Percentiles rank a stretch among this genome's conserved stretches.
Conservation (phyloP, 352 stramenopile species). For the Phytophthora ramorum region DNA sequence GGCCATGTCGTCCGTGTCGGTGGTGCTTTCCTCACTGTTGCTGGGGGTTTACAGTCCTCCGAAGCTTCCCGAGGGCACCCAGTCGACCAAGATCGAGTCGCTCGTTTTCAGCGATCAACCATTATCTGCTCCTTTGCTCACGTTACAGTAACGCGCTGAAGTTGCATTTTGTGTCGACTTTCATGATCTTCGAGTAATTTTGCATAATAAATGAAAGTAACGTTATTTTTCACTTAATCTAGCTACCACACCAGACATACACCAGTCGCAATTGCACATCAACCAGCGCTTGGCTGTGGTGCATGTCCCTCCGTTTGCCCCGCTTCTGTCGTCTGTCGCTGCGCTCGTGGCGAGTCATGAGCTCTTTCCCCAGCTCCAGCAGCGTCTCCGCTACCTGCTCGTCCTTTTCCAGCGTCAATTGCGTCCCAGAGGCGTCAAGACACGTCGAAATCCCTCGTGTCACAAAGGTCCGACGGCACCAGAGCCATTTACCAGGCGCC, state of each 20-base stretch:
- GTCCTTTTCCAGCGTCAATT: slow-evolving; percentile 10
- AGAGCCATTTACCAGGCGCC: slow-evolving; percentile 53
- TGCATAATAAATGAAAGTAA: too few relatives aligned
- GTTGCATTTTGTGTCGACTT: too few relatives aligned
- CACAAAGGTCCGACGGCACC: slow-evolving; percentile 50
- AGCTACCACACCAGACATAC: slow-evolving; percentile 17
- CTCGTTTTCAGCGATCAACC: slow-evolving; percentile 66
- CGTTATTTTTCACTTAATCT: too few relatives aligned
- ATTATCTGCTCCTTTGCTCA: slow-evolving; percentile 55
- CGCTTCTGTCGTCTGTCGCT: slow-evolving; percentile 19
- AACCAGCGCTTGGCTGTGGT: slow-evolving; percentile 18
- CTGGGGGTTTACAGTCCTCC: slow-evolving; percentile 91
- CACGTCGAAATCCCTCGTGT: slow-evolving; percentile 8
- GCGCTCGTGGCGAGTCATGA: slow-evolving; percentile 23
- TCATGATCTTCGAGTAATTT: too few relatives aligned
- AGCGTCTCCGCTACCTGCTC: background rate
- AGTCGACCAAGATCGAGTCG: slow-evolving; percentile 51
- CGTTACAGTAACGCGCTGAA: slow-evolving; percentile 14
- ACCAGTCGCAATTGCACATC: slow-evolving; percentile 12
- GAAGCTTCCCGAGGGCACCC: slow-evolving; percentile 42
- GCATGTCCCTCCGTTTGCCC: slow-evolving; percentile 27
- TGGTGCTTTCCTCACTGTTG: slow-evolving; percentile 94
- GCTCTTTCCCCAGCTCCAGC: slow-evolving; percentile 3
- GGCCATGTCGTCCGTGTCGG: slow-evolving; percentile 96
- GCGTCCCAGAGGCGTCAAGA: slow-evolving; percentile 2